These are phyloP conservation scores for Diutina catenulata DNA, from an alignment of 1,139 yeast genomes.

Conservation along the genomic window DNA sequence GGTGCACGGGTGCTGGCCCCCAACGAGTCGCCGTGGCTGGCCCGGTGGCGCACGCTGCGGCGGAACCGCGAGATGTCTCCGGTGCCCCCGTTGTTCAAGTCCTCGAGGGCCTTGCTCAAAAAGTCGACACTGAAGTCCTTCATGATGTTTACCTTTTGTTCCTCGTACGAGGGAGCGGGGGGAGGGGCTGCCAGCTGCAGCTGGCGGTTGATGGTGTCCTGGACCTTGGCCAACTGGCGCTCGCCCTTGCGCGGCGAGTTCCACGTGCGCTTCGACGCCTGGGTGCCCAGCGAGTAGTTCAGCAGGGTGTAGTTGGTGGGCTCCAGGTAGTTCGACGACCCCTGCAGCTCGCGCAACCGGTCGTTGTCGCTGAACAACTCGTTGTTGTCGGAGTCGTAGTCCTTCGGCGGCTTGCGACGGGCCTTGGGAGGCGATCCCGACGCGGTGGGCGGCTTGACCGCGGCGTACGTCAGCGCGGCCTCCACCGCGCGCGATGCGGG, in stretches of 20 bases:
- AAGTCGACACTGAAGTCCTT: constrained; percentile 37
- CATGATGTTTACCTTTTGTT: constrained; percentile 18
- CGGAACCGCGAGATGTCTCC: constrained; percentile 40
- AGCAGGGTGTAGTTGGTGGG: constrained; percentile 30
- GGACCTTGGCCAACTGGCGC: constrained; percentile 24
- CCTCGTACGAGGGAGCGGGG: constrained; percentile 7
- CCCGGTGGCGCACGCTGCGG: constrained; percentile 20
- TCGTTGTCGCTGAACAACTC: constrained; percentile 18
- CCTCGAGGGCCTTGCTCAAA: constrained; percentile 51
- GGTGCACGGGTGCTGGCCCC: constrained; percentile 10
- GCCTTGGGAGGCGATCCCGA: too few species aligned
- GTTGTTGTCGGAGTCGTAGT: constrained; percentile 14
- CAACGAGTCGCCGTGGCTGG: neutral
- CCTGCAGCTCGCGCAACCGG: constrained; percentile 16
- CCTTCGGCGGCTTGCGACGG: neutral
- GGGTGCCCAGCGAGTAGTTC: constrained; percentile 6
- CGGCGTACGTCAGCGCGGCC: neutral
- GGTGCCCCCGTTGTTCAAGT: constrained; percentile 52
- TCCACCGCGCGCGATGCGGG: neutral
- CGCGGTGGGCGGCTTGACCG: neutral
- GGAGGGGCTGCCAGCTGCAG: constrained; percentile 17
- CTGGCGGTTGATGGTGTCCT: constrained; percentile 28
- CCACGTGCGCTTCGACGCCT: constrained; percentile 36
- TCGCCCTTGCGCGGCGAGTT: constrained; percentile 38
- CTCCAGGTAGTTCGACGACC: constrained; percentile 35